phyloP scores from a whole-genome alignment of 2,329 filamentous ascomycete species.

The Aspergillus awamori region DNA sequence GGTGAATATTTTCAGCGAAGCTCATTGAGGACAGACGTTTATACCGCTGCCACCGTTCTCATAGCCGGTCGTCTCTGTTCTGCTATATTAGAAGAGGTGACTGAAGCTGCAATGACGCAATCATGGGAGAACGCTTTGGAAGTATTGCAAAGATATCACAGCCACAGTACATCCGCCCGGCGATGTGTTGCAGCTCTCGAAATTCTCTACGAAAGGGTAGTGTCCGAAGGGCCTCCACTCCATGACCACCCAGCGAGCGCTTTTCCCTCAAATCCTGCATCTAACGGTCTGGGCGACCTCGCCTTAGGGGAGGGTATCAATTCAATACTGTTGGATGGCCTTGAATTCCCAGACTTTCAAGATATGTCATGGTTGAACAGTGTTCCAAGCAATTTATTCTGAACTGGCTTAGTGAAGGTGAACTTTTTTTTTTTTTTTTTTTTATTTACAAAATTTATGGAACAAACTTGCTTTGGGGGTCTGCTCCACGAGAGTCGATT shows the following conservation, averaged over 20 bases:
- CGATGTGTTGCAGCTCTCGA: conserved; percentile 37
- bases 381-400: conserved; percentile 36
- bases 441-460: too few species aligned
- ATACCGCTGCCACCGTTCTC: conserved; percentile 40
- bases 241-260: conserved; percentile 5
- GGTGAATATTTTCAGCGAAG: not conserved
- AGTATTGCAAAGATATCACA: conserved; percentile 36
- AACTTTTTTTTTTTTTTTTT: too few species aligned
- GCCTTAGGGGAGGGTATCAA: conserved; percentile 33
- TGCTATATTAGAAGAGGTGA: conserved; percentile 30
- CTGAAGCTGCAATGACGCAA: conserved; percentile 25
- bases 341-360: conserved; percentile 36
- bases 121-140: conserved; percentile 36
- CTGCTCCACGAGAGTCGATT: not conserved
- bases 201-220: conserved; percentile 34
- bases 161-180: conserved; percentile 35
- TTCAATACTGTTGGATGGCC: conserved; percentile 27
- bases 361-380: conserved; percentile 41
- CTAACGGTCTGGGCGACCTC: conserved; percentile 24
- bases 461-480: not conserved
- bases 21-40: conserved; percentile 33
- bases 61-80: conserved; percentile 37
- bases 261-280: not conserved
- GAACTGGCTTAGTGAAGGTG: not conserved
- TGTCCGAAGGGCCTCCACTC: conserved; percentile 22